Conservation (phyloP, 192 early-diverging fungal species). For the Mortierella hygrophila region DNA sequence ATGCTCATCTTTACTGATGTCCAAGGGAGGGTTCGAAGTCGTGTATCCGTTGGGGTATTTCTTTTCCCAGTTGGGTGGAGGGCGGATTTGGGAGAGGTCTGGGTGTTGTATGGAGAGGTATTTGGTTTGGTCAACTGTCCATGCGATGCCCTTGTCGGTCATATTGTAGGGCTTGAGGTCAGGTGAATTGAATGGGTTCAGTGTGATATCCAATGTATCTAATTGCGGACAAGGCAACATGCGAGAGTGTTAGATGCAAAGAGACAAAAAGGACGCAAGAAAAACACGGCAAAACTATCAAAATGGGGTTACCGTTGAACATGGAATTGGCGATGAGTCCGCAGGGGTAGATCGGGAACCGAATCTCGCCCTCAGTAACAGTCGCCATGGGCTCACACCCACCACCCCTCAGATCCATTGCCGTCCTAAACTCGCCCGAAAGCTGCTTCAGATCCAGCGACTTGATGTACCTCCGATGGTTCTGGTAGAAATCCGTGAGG, state of each 20-base stretch:
- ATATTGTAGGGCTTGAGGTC: slow-evolving; percentile 67
- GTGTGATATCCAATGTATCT: slow-evolving; percentile 73
- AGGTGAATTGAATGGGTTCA: slow-evolving; percentile 65
- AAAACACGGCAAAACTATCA: not conserved
- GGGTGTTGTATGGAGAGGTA: slow-evolving; percentile 71
- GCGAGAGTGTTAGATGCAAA: not conserved
- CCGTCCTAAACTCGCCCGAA: slow-evolving; percentile 68
- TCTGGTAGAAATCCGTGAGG: slow-evolving; percentile 99
- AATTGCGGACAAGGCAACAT: not conserved
- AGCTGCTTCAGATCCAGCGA: slow-evolving; percentile 89
- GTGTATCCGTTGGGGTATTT: slow-evolving; percentile 70
- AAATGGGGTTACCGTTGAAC: slow-evolving; percentile 83
- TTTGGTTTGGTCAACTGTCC: slow-evolving; percentile 85
- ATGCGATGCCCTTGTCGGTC: slow-evolving; percentile 84
- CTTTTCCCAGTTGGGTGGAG: slow-evolving; percentile 89
- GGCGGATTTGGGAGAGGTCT: slow-evolving; percentile 64
- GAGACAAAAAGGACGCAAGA: not conserved
- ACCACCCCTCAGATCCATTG: slow-evolving; percentile 56
- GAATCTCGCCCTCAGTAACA: slow-evolving; percentile 48
- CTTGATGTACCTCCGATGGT: slow-evolving; percentile 96
- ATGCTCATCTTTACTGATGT: slow-evolving; percentile 79
- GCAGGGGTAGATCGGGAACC: slow-evolving; percentile 87
- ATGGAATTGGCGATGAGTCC: slow-evolving; percentile 98
- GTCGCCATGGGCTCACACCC: slow-evolving; percentile 72
- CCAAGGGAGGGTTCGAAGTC: slow-evolving; percentile 64